Percentiles rank a stretch among this genome's conserved stretches.
Conservation (phyloP, 2,329 filamentous ascomycete genomes). For the Cercospora janseana region DNA sequence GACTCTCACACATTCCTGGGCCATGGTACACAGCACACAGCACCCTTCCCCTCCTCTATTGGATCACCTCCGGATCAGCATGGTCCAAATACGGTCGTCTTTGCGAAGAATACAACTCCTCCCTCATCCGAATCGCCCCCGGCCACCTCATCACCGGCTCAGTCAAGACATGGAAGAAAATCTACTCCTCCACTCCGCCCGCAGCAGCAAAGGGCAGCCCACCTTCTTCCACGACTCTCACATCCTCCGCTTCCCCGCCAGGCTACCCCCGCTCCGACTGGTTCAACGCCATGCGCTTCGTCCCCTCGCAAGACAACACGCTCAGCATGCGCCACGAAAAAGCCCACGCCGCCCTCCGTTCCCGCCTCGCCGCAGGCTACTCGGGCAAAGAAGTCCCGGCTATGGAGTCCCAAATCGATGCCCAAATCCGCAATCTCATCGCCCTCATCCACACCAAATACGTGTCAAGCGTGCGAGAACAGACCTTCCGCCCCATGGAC, state of each 20-base stretch:
- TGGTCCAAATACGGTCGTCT: constrained; percentile 11
- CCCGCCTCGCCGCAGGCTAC: constrained; percentile 16
- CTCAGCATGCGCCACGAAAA: constrained; percentile 11
- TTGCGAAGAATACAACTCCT: constrained; percentile 1
- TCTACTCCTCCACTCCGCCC: constrained; percentile 6
- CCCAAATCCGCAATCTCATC: constrained; percentile 11
- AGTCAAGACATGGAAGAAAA: constrained; percentile 15
- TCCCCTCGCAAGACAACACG: constrained; percentile 15
- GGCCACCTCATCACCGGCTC: constrained; percentile 14
- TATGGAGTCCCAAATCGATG: constrained; percentile 10
- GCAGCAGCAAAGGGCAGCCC: neutral
- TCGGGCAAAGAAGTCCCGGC: constrained; percentile 15
- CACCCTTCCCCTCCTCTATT: constrained; percentile 11
- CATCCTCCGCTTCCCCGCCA: neutral
- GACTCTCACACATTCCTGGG: constrained; percentile 13
- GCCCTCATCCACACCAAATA: constrained; percentile 15
- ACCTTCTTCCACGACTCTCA: neutral
- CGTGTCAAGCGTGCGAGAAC: neutral
- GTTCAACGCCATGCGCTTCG: constrained; percentile 16
- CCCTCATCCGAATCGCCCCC: constrained; percentile 12
- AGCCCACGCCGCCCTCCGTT: constrained; percentile 7
- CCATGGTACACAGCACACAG: constrained; percentile 11
- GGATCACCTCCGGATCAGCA: constrained; percentile 8
- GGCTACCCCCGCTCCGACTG: constrained; percentile 15
- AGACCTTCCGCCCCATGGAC: constrained; percentile 12